Evolutionary conservation across 2,329 filamentous ascomycete genomes (phyloP), one percentile per base, ranked within the genome.

Genomic region (Fusarium multiceps): DNA sequence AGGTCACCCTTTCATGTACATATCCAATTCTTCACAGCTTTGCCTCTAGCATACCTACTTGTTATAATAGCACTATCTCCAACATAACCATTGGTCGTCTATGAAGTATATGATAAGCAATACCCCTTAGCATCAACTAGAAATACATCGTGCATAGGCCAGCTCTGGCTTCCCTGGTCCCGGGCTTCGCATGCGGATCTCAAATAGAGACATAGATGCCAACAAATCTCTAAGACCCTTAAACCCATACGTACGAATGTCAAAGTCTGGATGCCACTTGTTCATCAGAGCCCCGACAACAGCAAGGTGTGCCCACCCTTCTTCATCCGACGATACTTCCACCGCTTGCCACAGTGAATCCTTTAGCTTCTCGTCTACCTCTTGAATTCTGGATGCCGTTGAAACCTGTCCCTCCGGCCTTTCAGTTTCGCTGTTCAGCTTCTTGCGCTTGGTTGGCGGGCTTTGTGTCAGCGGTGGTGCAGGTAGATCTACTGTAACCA

Each of bases 191-290:
- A n/a, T 8, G 12, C 23, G 27, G 2, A 47, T 28, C 10, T 47
- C 43, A 3, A 47, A 47, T 3, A 18, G 13, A 3, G 18, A 8
- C 1, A 4, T 20, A n/a, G 18, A 27, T 16, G 3, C 10, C 3
- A 72, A 13, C 18, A 79, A 23, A 1, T 70, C 60, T 16, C 62
- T 68, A 0, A 79, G 50, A 50, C 76, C 77, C 3, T 9, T 7
- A 23, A 66, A 77, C 0, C 76, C 76, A 18, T 75, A 79, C 2
- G 51, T 78, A 3, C 77, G 72, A 9, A 68, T 16, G 32, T 78
- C 77, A 25, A 79, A 80, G 10, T 79, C 77, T 0, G 78, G 73
- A 13, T 76, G 64, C 56, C 63, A 65, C 55, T 73, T 74, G 9
- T 27, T 70, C 18, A 80, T 68, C 7, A 78, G 63, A 3, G 1